phyloP scores from a whole-genome alignment of 2,329 filamentous ascomycete genomes.

The Aspergillus alliaceus region DNA sequence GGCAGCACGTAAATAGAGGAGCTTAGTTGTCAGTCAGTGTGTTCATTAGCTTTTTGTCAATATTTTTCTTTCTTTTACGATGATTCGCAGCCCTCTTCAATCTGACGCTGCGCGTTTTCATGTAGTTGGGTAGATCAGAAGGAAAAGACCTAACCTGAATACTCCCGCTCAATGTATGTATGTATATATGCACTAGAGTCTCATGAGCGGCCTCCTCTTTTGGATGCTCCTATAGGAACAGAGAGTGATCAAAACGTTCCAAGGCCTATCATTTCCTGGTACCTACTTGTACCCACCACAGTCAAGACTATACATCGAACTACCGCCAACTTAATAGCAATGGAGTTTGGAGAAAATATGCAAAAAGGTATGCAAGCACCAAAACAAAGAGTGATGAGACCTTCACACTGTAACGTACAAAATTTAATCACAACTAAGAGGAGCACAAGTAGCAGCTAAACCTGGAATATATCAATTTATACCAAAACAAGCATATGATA shows the following conservation, averaged over 20 bases:
- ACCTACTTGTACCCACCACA: neutral
- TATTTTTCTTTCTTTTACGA: slow-evolving; percentile 22
- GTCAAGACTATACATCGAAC: too few relatives aligned
- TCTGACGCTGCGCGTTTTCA: neutral
- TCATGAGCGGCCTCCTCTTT: neutral
- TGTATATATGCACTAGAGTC: neutral
- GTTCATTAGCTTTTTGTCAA: slow-evolving; percentile 23
- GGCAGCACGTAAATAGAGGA: slow-evolving; percentile 52
- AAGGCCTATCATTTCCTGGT: neutral
- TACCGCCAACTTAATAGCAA: too few relatives aligned
- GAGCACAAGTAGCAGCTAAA: too few relatives aligned
- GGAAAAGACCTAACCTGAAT: neutral
- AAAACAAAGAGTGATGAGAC: too few relatives aligned
- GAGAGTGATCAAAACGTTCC: neutral
- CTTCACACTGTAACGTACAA: too few relatives aligned
- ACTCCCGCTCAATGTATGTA: neutral
- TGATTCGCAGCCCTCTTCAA: neutral
- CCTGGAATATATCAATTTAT: too few relatives aligned
- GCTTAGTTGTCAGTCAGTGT: neutral
- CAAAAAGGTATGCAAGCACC: too few relatives aligned
- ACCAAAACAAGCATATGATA: too few relatives aligned
- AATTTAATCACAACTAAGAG: too few relatives aligned
- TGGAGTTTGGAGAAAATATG: neutral
- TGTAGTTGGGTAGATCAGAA: slow-evolving; percentile 5
- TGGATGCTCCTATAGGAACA: neutral